Conservation (phyloP, 2,329 filamentous ascomycete species). For the Mycocentrospora acerina region DNA sequence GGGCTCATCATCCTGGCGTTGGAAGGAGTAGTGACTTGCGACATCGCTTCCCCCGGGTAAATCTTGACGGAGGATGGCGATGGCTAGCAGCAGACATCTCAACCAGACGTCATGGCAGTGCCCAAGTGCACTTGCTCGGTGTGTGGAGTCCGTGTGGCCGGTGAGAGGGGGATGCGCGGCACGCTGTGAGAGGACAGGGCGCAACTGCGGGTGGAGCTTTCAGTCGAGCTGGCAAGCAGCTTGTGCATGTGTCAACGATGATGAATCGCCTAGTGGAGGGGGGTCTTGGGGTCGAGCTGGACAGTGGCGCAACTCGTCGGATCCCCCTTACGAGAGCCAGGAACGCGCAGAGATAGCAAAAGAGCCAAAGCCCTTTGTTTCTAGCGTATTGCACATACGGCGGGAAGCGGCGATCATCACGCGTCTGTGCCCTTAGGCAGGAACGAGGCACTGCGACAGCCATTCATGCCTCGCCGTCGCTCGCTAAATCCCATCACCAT, state of each 20-base stretch:
- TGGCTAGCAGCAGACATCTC: constrained; percentile 25
- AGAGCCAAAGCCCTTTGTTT: too few species aligned
- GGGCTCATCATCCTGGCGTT: constrained; percentile 46
- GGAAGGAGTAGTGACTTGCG: constrained; percentile 37
- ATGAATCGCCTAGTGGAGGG: too few species aligned
- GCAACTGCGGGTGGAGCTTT: constrained; percentile 5
- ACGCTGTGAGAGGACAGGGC: constrained; percentile 14
- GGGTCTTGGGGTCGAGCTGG: too few species aligned
- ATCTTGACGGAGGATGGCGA: constrained; percentile 26
- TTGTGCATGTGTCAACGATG: too few species aligned
- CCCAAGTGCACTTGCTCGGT: constrained; percentile 16
- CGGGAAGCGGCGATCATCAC: constrained; percentile 14
- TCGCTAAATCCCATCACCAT: constrained; percentile 15
- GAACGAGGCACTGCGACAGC: constrained; percentile 9
- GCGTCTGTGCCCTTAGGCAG: constrained; percentile 10
- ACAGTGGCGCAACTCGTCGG: too few species aligned
- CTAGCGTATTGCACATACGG: constrained; percentile 2
- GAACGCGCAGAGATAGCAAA: too few species aligned
- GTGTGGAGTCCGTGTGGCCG: constrained; percentile 16
- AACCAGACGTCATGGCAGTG: constrained; percentile 29
- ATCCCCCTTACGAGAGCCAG: too few species aligned
- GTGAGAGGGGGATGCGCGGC: constrained; percentile 18
- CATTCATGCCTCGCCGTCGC: constrained; percentile 6
- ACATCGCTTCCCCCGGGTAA: constrained; percentile 37
- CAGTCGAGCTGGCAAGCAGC: too few species aligned